Evolutionary conservation across 1,139 yeast genomes (phyloP), one percentile per base, ranked within the genome.

Genomic region (Kurtzmaniella natalensis): DNA sequence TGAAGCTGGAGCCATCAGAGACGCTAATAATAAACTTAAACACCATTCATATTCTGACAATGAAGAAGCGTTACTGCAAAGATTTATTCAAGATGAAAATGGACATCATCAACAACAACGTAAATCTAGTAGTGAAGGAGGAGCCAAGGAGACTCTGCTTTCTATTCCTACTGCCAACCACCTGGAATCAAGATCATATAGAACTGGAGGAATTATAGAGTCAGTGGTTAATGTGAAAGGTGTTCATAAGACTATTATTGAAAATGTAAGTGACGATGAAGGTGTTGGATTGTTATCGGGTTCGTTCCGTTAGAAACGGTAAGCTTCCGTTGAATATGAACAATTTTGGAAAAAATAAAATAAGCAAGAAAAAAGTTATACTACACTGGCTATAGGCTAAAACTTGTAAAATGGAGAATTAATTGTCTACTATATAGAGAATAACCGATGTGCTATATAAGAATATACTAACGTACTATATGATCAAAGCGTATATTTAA

Each of bases 211-310:
- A 3, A 81, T 87, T 37, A 76, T 85, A 39, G 96, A 88, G 57
- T 78, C 85, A 28, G 81, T 87, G n/a, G 78, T 87, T 24, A 84
- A 82, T 37, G 85, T 84, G 17, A 80, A 81, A 47, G 96, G 96
- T 35, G 86, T 86, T 13, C 81, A 78, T 48, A 88, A 88, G 63
- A 86, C 94, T 5, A 84, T 88, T 42, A 87, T 88, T 51, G 89
- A 81, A 48, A 78, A 75, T 44, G 69, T 65, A 9, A 60, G 65
- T 42, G 74, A 68, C 35, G 61, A 55, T 18, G 45, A 42, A 28
- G 30, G 38, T 17, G 37, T 37, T 17, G 33, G 42, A 7, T 31
- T 43, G 21, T 37, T 44, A 14, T 35, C 41, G 4, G 26, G 26
- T n/a, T n/a, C n/a, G n/a, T n/a, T n/a, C n/a, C n/a, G n/a, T n/a